Percentiles rank a stretch among this genome's conserved stretches.
These are phyloP conservation scores for Fusarium secorum DNA, from an alignment of 2,329 filamentous ascomycete genomes.

Conservation along the genomic window DNA sequence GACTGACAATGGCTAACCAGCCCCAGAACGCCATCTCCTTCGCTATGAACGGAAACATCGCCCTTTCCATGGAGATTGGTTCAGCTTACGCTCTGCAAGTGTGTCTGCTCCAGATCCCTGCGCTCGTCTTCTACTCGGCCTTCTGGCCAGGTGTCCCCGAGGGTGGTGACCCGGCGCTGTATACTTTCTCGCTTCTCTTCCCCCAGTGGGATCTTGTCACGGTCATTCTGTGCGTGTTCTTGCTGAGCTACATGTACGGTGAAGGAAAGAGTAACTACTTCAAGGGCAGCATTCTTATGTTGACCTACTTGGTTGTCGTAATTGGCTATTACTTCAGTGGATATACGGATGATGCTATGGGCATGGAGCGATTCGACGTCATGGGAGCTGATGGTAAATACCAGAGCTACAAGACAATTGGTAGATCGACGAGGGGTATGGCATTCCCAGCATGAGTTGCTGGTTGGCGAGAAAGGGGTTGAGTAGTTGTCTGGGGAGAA, in stretches of 20 bases:
- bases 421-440: constrained; percentile 50
- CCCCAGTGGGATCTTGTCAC: constrained; percentile 99
- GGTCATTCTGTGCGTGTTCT: constrained; percentile 93
- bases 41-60: constrained; percentile 99
- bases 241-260: constrained; percentile 96
- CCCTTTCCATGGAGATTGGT: constrained; percentile 97
- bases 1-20: constrained; percentile 13
- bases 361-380: constrained; percentile 61
- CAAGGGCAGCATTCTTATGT: constrained; percentile 93
- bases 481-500: neutral
- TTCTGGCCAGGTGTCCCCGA: constrained; percentile 63
- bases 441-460: constrained; percentile 38
- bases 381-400: constrained; percentile 60
- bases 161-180: constrained; percentile 55
- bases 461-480: neutral
- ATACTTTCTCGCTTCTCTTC: constrained; percentile 88
- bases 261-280: constrained; percentile 99
- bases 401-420: constrained; percentile 62
- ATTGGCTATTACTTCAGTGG: constrained; percentile 89
- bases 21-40: constrained; percentile 93
- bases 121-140: constrained; percentile 89
- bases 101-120: constrained; percentile 91
- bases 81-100: constrained; percentile 97
- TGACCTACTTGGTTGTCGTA: constrained; percentile 92
- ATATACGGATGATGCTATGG: constrained; percentile 56